Evolutionary conservation across 441 rosid genomes (phyloP).

Genomic region (Pelargonium myrrhifolium): DNA sequence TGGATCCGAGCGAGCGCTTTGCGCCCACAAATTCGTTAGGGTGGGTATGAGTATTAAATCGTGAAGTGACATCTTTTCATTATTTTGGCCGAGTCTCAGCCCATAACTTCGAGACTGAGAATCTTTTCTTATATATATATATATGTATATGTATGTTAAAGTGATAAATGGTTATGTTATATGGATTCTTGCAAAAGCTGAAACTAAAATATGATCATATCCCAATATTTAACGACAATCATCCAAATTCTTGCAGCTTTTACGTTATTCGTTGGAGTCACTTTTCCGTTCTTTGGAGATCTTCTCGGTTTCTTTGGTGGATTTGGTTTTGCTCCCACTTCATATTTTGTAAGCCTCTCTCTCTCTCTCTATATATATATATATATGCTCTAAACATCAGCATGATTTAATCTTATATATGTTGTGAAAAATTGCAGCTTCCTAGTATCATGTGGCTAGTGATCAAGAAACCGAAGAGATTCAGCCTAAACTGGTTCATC

Average conservation of each 20-base stretch:
- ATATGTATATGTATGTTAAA: no score
- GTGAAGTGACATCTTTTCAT: no score
- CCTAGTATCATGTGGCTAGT: slow-evolving; percentile 87
- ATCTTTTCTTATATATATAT: no score
- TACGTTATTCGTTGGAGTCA: slow-evolving; percentile 68
- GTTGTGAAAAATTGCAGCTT: slow-evolving; percentile 39
- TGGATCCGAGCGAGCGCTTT: no score
- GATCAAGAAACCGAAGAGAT: slow-evolving; percentile 78
- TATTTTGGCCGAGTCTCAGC: no score
- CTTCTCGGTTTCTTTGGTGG: slow-evolving; percentile 96
- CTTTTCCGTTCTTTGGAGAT: slow-evolving; percentile 89
- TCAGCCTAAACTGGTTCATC: slow-evolving; percentile 59
- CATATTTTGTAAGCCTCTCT: slow-evolving; percentile 60
- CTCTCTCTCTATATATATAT: neutral
- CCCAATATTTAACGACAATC: neutral
- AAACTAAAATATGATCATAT: neutral
- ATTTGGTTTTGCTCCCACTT: slow-evolving; percentile 90
- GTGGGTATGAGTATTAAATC: no score
- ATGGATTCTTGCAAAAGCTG: neutral
- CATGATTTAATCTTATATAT: neutral
- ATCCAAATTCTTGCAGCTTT: slow-evolving; percentile 44
- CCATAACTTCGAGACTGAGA: no score
- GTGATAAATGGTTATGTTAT: neutral
- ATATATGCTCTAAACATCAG: neutral
- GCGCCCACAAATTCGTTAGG: no score